A percentile compares a stretch with the other conserved stretches of the same genome.
Conservation (phyloP, 2,329 filamentous ascomycete genomes). For the Pseudonectria foliicola region DNA sequence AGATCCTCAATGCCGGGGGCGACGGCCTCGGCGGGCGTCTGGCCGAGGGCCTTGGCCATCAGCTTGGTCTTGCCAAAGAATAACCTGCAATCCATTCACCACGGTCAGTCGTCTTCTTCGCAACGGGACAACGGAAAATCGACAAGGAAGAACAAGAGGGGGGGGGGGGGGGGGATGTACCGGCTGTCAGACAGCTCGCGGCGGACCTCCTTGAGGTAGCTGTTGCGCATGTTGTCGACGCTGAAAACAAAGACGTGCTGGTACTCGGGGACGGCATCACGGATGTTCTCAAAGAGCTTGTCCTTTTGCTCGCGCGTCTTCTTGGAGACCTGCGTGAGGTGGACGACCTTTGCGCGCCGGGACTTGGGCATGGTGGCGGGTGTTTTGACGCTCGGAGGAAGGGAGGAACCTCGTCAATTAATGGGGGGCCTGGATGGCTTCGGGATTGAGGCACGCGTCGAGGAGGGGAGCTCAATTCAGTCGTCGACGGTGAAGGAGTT, state of each 20-base stretch:
- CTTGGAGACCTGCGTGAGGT: constrained; percentile 86
- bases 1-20: constrained; percentile 71
- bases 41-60: constrained; percentile 90
- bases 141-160: neutral
- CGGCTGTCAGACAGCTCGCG: constrained; percentile 77
- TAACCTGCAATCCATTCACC: constrained; percentile 46
- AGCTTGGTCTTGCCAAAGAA: constrained; percentile 99
- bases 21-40: constrained; percentile 68
- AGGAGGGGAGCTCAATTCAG: neutral
- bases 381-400: constrained; percentile 2
- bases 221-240: constrained; percentile 98
- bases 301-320: constrained; percentile 90
- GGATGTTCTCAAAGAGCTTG: constrained; percentile 81
- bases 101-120: constrained; percentile 4
- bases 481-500: constrained; percentile 2
- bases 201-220: constrained; percentile 85
- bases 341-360: constrained; percentile 81
- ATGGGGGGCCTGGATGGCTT: too few species aligned
- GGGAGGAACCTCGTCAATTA: too few species aligned
- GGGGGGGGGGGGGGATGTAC: constrained; percentile 39
- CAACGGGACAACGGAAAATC: too few species aligned
- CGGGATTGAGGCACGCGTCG: too few species aligned
- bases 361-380: constrained; percentile 78
- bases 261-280: constrained; percentile 76
- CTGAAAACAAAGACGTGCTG: constrained; percentile 88